phyloP scores from a whole-genome alignment of 176 grass and related monocot genomes.

The Carex kokanica region DNA sequence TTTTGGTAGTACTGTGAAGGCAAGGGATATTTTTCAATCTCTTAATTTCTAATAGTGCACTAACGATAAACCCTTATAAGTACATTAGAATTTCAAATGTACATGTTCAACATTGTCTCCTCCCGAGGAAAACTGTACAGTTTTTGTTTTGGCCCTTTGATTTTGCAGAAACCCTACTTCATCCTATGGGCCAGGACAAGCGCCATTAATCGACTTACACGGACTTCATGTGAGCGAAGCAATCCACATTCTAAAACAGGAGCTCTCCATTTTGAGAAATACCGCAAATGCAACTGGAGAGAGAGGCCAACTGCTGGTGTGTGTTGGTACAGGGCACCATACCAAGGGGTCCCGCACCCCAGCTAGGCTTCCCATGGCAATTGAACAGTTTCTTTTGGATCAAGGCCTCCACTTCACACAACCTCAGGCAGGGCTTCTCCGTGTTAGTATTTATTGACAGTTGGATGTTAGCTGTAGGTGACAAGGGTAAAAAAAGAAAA shows the following conservation, averaged over 20 bases:
- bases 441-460: slow-evolving; percentile 70
- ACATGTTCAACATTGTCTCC: not conserved
- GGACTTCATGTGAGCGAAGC: slow-evolving; percentile 89
- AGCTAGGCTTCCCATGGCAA: slow-evolving; percentile 65
- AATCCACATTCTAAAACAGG: slow-evolving; percentile 62
- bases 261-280: slow-evolving; percentile 54
- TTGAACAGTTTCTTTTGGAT: slow-evolving; percentile 82
- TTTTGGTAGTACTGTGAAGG: not conserved
- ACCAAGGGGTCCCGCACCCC: slow-evolving; percentile 82
- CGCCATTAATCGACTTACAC: slow-evolving; percentile 72
- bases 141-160: slow-evolving; percentile 18
- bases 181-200: slow-evolving; percentile 37
- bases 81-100: not conserved
- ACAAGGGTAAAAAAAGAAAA: slow-evolving; percentile 12
- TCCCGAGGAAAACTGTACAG: not conserved
- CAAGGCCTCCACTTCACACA: slow-evolving; percentile 78
- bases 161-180: slow-evolving; percentile 57
- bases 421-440: slow-evolving; percentile 76
- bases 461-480: slow-evolving; percentile 18
- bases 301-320: slow-evolving; percentile 73
- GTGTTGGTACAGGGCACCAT: slow-evolving; percentile 90
- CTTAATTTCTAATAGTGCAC: not conserved
- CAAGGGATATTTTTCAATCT: not conserved
- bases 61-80: not conserved
- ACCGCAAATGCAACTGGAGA: slow-evolving; percentile 52